Conservation (phyloP, 108 stramenopile genomes). For the Epithemia pelagica region DNA sequence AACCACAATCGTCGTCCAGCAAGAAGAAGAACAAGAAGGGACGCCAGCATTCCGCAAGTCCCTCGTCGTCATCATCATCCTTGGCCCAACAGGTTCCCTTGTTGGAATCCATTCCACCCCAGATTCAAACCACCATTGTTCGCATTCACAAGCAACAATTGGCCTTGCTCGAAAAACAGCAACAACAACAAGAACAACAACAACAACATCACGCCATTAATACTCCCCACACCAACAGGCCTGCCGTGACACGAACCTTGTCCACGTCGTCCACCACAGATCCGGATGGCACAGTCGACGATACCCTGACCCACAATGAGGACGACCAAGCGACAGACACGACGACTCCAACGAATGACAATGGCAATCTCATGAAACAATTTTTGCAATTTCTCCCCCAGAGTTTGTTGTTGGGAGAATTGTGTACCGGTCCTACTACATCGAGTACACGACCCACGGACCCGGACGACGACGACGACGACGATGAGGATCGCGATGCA, state of each 20-base stretch:
- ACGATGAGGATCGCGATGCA: not conserved
- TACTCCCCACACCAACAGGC: too few relatives aligned
- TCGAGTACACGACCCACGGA: too few relatives aligned
- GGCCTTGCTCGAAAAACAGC: not conserved
- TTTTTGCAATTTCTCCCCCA: not conserved
- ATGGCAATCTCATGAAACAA: not conserved
- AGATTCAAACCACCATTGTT: not conserved
- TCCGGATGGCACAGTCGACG: too few relatives aligned
- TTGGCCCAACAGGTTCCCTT: not conserved
- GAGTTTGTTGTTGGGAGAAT: not conserved
- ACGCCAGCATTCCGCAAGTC: not conserved
- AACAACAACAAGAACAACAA: not conserved
- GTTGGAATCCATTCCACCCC: conserved; percentile 4
- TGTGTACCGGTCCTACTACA: not conserved
- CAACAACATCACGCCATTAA: too few relatives aligned
- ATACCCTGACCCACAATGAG: too few relatives aligned
- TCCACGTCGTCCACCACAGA: too few relatives aligned
- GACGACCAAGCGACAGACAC: too few relatives aligned
- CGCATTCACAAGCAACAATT: not conserved
- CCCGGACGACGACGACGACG: not conserved
- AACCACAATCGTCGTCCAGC: conserved; percentile 17
- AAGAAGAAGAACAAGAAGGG: not conserved
- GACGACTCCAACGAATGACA: too few relatives aligned
- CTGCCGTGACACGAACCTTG: too few relatives aligned
- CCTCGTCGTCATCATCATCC: not conserved